These are phyloP conservation scores for Vaccinium myrtillus DNA, from an alignment of 148 eudicot species.

Conservation along the genomic window DNA sequence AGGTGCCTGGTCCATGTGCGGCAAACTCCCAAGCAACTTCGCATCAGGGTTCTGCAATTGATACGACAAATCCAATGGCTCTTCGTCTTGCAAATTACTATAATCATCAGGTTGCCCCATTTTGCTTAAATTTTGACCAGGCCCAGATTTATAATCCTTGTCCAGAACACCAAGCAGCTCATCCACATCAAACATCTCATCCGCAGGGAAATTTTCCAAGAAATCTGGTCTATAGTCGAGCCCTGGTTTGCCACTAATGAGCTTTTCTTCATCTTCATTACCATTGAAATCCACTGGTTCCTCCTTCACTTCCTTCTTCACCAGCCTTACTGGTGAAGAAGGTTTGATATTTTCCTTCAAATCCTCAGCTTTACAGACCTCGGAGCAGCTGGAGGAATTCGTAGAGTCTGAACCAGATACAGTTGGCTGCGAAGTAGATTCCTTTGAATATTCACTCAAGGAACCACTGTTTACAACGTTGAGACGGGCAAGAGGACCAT, in stretches of 20 bases:
- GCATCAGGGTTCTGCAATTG: conserved; percentile 17
- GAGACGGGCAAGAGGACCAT: conserved; percentile 74
- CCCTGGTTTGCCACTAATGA: neutral
- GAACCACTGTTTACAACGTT: conserved; percentile 44
- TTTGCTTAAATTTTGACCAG: neutral
- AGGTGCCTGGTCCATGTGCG: conserved; percentile 8
- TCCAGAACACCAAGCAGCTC: conserved; percentile 45
- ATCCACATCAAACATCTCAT: conserved; percentile 64
- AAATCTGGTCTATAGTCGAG: conserved; percentile 14
- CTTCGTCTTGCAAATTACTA: neutral
- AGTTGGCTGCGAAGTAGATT: conserved; percentile 18
- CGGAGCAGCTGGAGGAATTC: conserved; percentile 33
- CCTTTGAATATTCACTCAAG: conserved; percentile 17
- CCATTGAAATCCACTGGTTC: neutral
- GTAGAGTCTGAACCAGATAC: conserved; percentile 25
- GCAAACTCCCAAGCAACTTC: conserved; percentile 15
- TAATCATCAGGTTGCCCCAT: conserved; percentile 5
- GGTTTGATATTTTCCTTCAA: conserved; percentile 7
- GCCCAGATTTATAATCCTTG: conserved; percentile 11
- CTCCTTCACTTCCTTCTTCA: conserved; percentile 30
- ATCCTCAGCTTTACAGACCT: conserved; percentile 27
- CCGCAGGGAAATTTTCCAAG: conserved; percentile 17
- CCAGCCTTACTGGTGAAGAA: neutral
- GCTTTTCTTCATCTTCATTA: conserved; percentile 13
- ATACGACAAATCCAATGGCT: conserved; percentile 17